phyloP scores from a whole-genome alignment of 257 asterid genomes.

The Leptodermis oblonga region DNA sequence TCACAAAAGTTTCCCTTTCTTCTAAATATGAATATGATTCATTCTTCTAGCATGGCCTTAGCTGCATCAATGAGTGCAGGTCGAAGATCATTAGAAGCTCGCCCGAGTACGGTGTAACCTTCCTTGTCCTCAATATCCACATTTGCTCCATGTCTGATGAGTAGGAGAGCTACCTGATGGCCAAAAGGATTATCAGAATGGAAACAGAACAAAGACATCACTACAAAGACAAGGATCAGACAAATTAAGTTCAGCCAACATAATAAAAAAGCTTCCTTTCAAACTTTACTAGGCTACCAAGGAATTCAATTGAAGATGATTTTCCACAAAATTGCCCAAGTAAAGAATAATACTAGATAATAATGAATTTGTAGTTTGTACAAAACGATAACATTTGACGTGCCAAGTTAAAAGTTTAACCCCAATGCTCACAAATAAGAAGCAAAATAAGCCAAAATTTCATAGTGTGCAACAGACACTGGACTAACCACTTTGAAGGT shows the following conservation, averaged over 20 bases:
- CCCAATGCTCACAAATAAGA: background rate
- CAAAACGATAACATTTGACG: background rate
- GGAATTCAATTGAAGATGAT: background rate
- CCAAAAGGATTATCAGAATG: background rate
- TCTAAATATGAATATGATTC: constrained; percentile 11
- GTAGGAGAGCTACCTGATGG: constrained; percentile 85
- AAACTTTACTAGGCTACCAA: background rate
- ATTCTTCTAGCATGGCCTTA: constrained; percentile 81
- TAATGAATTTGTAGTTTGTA: background rate
- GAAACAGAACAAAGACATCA: background rate
- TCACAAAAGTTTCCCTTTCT: background rate
- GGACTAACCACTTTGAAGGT: background rate
- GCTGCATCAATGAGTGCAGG: constrained; percentile 77
- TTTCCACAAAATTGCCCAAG: background rate
- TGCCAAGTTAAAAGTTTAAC: background rate
- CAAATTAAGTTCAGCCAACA: background rate
- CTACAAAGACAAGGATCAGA: background rate
- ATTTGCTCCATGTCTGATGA: constrained; percentile 87
- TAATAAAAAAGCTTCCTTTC: background rate
- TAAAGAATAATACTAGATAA: background rate
- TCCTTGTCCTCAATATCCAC: constrained; percentile 87
- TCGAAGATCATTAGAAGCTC: constrained; percentile 66
- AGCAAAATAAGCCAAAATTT: background rate
- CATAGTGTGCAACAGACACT: background rate
- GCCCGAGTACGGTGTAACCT: constrained; percentile 87